Conservation (phyloP, 345 rosid genomes). For the Citrus hindsii region DNA sequence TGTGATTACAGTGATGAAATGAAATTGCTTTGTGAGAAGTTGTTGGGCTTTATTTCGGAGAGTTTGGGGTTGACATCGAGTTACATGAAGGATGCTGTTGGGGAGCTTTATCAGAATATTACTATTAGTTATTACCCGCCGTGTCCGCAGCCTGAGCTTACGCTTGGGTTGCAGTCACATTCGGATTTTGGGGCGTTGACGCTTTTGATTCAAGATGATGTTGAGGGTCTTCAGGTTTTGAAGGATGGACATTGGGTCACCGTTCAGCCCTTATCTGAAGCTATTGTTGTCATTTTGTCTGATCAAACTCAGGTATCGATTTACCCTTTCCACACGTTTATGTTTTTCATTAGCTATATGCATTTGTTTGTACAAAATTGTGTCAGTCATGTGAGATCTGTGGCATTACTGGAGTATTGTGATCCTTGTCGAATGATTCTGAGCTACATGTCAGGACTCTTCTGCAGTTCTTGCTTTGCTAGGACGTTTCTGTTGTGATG, state of each 20-base stretch:
- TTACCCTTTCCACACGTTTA: background rate
- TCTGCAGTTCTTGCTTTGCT: background rate
- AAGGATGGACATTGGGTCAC: constrained; percentile 67
- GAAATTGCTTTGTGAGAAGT: constrained; percentile 54
- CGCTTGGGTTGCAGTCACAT: constrained; percentile 87
- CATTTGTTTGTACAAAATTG: background rate
- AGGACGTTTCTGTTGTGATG: background rate
- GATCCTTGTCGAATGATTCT: background rate
- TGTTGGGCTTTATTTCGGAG: constrained; percentile 64
- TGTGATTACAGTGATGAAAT: constrained; percentile 58
- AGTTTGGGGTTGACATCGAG: constrained; percentile 50
- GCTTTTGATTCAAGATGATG: constrained; percentile 78
- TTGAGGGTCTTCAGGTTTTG: constrained; percentile 74
- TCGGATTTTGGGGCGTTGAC: constrained; percentile 85
- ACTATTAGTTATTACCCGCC: constrained; percentile 87
- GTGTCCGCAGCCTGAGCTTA: constrained; percentile 84
- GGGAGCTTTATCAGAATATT: constrained; percentile 83
- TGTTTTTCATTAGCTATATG: background rate
- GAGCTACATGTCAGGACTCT: background rate
- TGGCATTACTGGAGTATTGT: background rate
- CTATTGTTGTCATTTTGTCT: constrained; percentile 65
- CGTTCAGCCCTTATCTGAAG: constrained; percentile 55
- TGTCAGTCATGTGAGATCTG: background rate
- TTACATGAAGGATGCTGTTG: constrained; percentile 56
- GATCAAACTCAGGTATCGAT: constrained; percentile 78